phyloP scores from a whole-genome alignment of 352 stramenopile species.

The Globisporangium radiosum region DNA sequence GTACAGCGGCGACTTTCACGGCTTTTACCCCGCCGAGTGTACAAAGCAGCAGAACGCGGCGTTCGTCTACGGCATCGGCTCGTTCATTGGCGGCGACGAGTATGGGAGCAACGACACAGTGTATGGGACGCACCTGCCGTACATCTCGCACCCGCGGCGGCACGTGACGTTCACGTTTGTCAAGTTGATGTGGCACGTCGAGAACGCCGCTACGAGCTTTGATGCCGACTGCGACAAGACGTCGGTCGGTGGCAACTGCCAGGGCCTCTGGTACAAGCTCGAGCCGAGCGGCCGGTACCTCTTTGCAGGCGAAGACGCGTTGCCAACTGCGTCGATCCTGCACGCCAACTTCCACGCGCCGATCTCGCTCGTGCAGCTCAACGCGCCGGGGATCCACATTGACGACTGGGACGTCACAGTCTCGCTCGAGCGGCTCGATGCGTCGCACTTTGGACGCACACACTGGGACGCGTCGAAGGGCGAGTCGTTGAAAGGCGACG shows the following conservation, averaged over 20 bases:
- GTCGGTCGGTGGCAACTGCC: constrained; percentile 17
- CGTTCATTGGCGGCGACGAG: constrained; percentile 35
- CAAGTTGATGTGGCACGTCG: constrained; percentile 26
- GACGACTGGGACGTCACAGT: constrained; percentile 1
- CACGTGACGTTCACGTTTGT: constrained; percentile 39
- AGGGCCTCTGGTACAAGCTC: constrained; percentile 33
- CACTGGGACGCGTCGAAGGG: constrained; percentile 18
- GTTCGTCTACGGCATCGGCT: constrained; percentile 15
- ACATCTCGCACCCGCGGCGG: constrained; percentile 25
- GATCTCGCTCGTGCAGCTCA: constrained; percentile 37
- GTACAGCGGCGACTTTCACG: constrained; percentile 36
- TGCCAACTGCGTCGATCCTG: constrained; percentile 19
- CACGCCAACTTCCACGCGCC: constrained; percentile 29
- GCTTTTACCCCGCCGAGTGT: constrained; percentile 30
- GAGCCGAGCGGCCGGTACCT: constrained; percentile 35
- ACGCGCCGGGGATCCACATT: constrained; percentile 19
- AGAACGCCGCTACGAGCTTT: constrained; percentile 25
- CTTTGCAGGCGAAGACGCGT: constrained; percentile 26
- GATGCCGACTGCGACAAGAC: constrained; percentile 26
- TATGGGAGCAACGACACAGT: constrained; percentile 16
- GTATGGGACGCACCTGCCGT: constrained; percentile 16
- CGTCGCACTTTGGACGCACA: constrained; percentile 15
- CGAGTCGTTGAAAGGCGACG: constrained; percentile 15
- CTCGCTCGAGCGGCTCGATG: constrained; percentile 22
- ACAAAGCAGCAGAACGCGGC: constrained; percentile 16